phyloP scores from a whole-genome alignment of 352 stramenopile species.

The Pythium oligandrum region DNA sequence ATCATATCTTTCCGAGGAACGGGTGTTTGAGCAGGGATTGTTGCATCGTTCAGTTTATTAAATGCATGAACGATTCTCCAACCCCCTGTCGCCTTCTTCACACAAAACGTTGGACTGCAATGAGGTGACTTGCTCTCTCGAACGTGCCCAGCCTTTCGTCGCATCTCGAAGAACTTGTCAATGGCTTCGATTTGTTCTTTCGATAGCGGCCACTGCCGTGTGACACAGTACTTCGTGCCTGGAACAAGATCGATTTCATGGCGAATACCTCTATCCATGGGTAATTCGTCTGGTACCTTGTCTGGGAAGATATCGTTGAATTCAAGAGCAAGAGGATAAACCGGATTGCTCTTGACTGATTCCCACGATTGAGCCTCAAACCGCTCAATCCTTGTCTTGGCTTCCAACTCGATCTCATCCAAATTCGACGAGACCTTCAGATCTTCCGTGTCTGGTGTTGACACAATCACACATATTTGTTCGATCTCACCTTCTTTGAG shows the following conservation, averaged over 20 bases:
- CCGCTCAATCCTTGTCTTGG: constrained; percentile 10
- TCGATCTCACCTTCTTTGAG: no score
- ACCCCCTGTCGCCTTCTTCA: no score
- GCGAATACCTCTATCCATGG: constrained; percentile 6
- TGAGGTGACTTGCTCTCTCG: not conserved
- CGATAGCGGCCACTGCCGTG: constrained; percentile 2
- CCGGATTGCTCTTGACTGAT: constrained; percentile 5
- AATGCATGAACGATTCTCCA: no score
- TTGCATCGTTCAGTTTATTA: no score
- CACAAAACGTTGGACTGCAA: not conserved
- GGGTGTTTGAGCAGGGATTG: no score
- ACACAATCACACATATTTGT: no score
- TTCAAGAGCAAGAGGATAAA: constrained; percentile 5
- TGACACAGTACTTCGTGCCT: constrained; percentile 1
- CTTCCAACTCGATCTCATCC: no score
- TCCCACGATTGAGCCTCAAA: constrained; percentile 7
- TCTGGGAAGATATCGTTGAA: constrained; percentile 9
- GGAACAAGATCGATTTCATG: constrained; percentile 5
- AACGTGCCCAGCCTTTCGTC: not conserved
- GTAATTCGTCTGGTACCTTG: constrained; percentile 4
- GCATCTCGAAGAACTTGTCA: constrained; percentile 3
- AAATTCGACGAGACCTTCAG: not conserved
- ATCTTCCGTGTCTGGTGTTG: no score
- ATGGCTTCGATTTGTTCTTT: constrained; percentile 3
- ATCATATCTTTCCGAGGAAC: no score